Percentiles rank a stretch among this genome's conserved stretches.
Conservation (phyloP, 164 flowering plant species). For the Liquidambar formosana region DNA sequence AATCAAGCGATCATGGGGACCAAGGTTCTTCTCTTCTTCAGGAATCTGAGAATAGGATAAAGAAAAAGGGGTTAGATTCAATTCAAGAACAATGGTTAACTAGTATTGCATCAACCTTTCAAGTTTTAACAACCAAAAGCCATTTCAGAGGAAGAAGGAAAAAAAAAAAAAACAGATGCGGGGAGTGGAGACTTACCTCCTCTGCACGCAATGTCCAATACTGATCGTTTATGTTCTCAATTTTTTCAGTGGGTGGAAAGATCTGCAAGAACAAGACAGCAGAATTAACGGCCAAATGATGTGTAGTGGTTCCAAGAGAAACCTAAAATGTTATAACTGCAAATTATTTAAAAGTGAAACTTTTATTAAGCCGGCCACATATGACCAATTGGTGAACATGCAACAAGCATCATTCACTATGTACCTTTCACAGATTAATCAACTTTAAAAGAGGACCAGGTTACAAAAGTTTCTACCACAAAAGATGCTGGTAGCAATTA, state of each 20-base stretch:
- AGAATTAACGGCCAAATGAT: not conserved
- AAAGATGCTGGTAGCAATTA: not conserved
- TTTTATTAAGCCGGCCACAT: not conserved
- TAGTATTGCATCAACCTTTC: too few species aligned
- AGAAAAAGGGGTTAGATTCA: not conserved
- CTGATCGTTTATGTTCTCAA: slow-evolving; percentile 83
- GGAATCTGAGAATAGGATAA: slow-evolving; percentile 61
- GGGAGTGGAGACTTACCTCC: slow-evolving; percentile 79
- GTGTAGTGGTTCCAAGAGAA: not conserved
- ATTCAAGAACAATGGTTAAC: not conserved
- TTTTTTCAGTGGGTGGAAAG: slow-evolving; percentile 70
- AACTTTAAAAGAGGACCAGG: not conserved
- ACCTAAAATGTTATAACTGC: not conserved
- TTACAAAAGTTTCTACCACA: not conserved
- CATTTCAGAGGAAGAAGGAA: too few species aligned
- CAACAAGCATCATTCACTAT: not conserved
- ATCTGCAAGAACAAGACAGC: slow-evolving; percentile 44
- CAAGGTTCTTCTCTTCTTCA: slow-evolving; percentile 95
- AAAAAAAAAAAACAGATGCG: too few species aligned
- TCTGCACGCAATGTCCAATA: slow-evolving; percentile 91
- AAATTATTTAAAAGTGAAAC: not conserved
- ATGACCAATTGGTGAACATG: not conserved
- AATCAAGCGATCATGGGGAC: slow-evolving; percentile 86
- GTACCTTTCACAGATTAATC: not conserved
- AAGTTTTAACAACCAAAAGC: not conserved